Base-by-base conservation (phyloP, 2,329 filamentous ascomycete genomes). In the Colletotrichum ledebouriae region DNA sequence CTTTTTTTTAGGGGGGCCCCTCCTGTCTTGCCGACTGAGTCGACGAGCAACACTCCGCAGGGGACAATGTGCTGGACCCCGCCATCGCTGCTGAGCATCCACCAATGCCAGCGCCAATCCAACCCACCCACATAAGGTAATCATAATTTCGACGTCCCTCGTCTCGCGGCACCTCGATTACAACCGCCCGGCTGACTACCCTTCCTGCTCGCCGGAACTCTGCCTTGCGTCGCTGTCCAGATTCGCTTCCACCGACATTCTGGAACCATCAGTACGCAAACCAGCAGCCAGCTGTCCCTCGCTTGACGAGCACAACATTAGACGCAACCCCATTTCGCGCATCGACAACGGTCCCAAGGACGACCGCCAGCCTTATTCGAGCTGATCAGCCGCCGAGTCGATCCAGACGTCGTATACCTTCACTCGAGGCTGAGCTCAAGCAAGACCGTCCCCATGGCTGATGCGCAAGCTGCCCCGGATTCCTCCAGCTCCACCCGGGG, bases 131-230 rank as follows among this genome's bases (percentile, higher is more conserved):
- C 22, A 22, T 22, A 22, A 66, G 47, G 56, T 60, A 65, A 60
- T 66, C 66, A 66, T 60, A 69, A 60, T 66, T 69, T 60, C 56
- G 49, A 66, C 61, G 55, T 69, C 34, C 22, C 15, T 66, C 49
- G 25, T 58, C 62, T 68, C 11, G 65, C 53, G 34, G 65, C 47
- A 42, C 55, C 33, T 39, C 17, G 65, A 59, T 39, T 42, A 55
- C 55, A 68, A 59, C 12, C 22, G 56, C 25, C 39, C 37, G 39
- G 33, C 46, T 25, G 65, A 17, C 65, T 42, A 39, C 29, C 50
- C 46, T n/a, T n/a, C 13, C 41, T 22, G 17, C 29, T 29, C 17
- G 15, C 37, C n/a, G 29, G 41, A 17, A 25, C 4, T 17, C 42
- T 25, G 10, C 46, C 20, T 15, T 39, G 33, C 34, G 29, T 11